Evolutionary conservation across 192 early-diverging fungal species (phyloP).

Genomic region (Linnemannia hyalina): DNA sequence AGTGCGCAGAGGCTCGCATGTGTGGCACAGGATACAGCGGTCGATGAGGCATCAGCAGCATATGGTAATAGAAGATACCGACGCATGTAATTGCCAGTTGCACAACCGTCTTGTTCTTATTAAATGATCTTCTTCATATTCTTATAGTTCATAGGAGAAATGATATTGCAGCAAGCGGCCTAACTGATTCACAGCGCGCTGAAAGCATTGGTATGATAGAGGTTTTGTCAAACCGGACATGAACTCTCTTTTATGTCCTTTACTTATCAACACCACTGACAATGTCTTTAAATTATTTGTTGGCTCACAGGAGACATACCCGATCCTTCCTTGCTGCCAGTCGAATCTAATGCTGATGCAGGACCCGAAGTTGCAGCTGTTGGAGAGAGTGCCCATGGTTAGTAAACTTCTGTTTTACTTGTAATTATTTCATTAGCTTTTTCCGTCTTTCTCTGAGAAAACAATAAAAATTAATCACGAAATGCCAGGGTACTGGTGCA

Average conservation of each 20-base stretch:
- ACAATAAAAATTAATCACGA: background rate
- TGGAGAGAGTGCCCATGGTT: background rate
- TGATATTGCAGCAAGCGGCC: no score
- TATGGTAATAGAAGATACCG: no score
- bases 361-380: background rate
- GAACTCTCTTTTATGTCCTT: background rate
- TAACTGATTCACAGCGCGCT: no score
- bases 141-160: no score
- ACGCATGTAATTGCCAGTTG: no score
- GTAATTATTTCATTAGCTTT: slow-evolving; percentile 10
- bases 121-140: no score
- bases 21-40: no score
- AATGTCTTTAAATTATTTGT: background rate
- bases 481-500: background rate
- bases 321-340: background rate
- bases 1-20: no score
- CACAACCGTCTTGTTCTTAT: no score
- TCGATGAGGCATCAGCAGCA: no score
- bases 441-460: background rate
- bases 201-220: background rate
- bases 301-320: background rate
- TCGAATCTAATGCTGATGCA: background rate
- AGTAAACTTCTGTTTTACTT: background rate
- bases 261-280: background rate
- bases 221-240: background rate